Base-by-base conservation (phyloP, 2,329 filamentous ascomycete genomes). In the Cladophialophora psammophila region DNA sequence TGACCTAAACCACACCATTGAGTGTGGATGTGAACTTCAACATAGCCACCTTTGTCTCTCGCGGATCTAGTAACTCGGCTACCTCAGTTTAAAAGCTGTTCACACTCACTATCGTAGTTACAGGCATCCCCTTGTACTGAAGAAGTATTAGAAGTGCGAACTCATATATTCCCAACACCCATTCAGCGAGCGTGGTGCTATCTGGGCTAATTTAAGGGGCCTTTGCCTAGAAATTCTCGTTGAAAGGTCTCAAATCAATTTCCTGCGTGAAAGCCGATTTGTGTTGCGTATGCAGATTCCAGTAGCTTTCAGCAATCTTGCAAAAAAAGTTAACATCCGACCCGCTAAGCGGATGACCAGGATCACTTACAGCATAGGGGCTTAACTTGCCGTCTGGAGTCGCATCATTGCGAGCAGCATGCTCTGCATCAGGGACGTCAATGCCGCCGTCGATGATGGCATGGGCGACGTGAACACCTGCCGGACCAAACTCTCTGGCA, bases 381-480 rank as follows among this genome's bases (percentile, higher is more conserved):
- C 77, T 80, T 71, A 86, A 80, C 75, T 86, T 86, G 0, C 81
- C 81, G 74, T 86, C 84, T 0, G 81, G 75, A 2, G 78, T 77
- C 61, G 79, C 73, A 45, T 84, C 83, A 70, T 84, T 74, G 20
- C 36, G 13, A 15, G 15, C 36, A 75, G 80, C 84, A 68, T 82
- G 81, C 73, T 80, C 83, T 5, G 83, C 74, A n/a, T 80, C 80
- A 0, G 91, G 91, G 63, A 83, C 83, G 68, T 85, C 83, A 72
- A 87, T 87, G 4, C 85, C 83, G 0, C 85, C 85, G 72, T 87
- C 85, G 65, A 85, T 83, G 65, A 86, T 82, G 0, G 82, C 83
- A 76, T 87, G 85, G 13, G 80, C 79, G 8, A 87, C 84, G 74
- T 87, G 85, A 2, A 87, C 79, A 6, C 85, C 85, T 71, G 85